Evolutionary conservation across 805 yeast genomes (phyloP).

Genomic region (Priceomyces fermenticarens): DNA sequence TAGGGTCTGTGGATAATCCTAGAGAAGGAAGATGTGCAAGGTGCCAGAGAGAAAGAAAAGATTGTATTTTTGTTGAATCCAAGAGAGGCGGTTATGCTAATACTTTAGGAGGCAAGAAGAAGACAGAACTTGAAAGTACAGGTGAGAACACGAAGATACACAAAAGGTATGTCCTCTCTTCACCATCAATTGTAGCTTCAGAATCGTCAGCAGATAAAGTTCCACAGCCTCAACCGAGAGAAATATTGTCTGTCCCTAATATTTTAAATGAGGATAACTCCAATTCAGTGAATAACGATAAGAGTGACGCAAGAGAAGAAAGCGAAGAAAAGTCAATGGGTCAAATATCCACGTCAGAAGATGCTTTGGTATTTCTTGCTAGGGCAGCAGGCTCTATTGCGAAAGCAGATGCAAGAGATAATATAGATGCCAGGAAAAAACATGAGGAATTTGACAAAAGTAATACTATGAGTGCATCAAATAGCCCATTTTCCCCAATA

Average conservation of each 20-base stretch:
- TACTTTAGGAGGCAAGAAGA: constrained; percentile 45
- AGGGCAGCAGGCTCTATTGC: constrained; percentile 79
- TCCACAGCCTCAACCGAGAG: too few species aligned
- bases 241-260: constrained; percentile 10
- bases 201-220: too few species aligned
- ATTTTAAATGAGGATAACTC: constrained; percentile 10
- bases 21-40: constrained; percentile 80
- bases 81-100: constrained; percentile 28
- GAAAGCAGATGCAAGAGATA: constrained; percentile 61
- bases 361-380: constrained; percentile 70
- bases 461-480: background rate
- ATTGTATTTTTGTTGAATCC: constrained; percentile 62
- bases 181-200: too few species aligned
- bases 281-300: background rate
- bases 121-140: constrained; percentile 32
- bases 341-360: constrained; percentile 46
- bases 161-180: too few species aligned
- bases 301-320: background rate
- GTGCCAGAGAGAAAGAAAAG: constrained; percentile 77
- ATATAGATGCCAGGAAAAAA: constrained; percentile 50
- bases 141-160: background rate
- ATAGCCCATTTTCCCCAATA: background rate
- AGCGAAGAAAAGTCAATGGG: constrained; percentile 7
- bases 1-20: constrained; percentile 73
- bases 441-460: constrained; percentile 44